Evolutionary conservation across 768 basidiomycete species (phyloP).

Genomic region (Tephrocybe rancida): DNA sequence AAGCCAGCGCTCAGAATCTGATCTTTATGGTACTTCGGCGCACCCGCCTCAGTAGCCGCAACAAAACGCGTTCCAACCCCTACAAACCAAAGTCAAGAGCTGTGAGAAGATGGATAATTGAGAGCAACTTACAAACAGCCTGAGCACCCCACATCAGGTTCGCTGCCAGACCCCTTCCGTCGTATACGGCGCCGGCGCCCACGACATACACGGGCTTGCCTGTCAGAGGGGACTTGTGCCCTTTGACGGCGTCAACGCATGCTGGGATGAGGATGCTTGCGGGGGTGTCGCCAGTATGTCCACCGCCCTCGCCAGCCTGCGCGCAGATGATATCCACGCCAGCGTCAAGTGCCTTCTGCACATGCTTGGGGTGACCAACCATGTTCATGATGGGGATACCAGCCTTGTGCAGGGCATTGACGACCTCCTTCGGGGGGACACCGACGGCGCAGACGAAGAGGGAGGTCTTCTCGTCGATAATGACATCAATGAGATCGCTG

Average conservation of each 20-base stretch:
- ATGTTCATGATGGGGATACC: constrained; percentile 93
- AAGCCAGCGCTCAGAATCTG: constrained; percentile 67
- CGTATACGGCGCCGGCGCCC: constrained; percentile 90
- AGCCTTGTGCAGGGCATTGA: constrained; percentile 81
- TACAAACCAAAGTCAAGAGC: constrained; percentile 23
- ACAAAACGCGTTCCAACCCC: constrained; percentile 91
- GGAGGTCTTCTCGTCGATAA: constrained; percentile 86
- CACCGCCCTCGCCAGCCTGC: constrained; percentile 91
- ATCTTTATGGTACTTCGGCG: constrained; percentile 86
- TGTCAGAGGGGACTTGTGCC: constrained; percentile 76
- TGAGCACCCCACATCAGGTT: constrained; percentile 90
- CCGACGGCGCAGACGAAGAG: constrained; percentile 94
- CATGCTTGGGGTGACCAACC: constrained; percentile 96
- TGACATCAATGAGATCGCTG: constrained; percentile 82
- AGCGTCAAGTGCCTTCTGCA: constrained; percentile 73
- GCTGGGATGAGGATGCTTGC: constrained; percentile 89
- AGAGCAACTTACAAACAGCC: constrained; percentile 68
- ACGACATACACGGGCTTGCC: constrained; percentile 85
- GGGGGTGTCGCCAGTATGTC: constrained; percentile 84
- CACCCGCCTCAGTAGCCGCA: constrained; percentile 77
- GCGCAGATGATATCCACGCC: constrained; percentile 95
- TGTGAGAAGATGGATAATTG: not conserved
- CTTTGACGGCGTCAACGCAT: constrained; percentile 83
- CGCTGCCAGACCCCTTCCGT: constrained; percentile 85
- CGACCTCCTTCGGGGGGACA: constrained; percentile 78